A percentile compares a stretch with the other conserved stretches of the same genome.
Evolutionary conservation across 208 protist genomes (phyloP).

Genomic region (Tetramitus jugosus): DNA sequence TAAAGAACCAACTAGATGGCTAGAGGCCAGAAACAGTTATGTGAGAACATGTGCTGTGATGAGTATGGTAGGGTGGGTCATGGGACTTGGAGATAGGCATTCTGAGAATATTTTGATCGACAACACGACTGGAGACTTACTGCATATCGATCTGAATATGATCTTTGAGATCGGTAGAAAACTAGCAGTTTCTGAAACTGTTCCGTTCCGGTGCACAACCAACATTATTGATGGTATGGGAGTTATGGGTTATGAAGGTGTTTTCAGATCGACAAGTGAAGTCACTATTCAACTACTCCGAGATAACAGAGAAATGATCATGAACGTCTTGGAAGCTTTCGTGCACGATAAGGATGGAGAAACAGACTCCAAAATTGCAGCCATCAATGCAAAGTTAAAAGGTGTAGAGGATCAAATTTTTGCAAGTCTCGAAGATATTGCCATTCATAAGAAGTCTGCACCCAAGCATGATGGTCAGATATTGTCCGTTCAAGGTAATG

Average conservation of each 20-base stretch:
- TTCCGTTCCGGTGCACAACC: slow-evolving; percentile 91
- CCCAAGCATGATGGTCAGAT: slow-evolving; percentile 49
- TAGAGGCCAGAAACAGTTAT: slow-evolving; percentile 65
- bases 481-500: slow-evolving; percentile 78
- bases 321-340: slow-evolving; percentile 86
- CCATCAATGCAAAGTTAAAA: slow-evolving; percentile 56
- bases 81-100: slow-evolving; percentile 83
- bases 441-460: slow-evolving; percentile 51
- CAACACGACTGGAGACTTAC: slow-evolving; percentile 58
- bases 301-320: slow-evolving; percentile 76
- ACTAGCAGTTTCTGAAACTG: slow-evolving; percentile 78
- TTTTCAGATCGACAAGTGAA: slow-evolving; percentile 71
- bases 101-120: slow-evolving; percentile 91
- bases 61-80: slow-evolving; percentile 89
- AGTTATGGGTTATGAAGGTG: slow-evolving; percentile 74
- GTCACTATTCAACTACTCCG: slow-evolving; percentile 71
- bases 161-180: slow-evolving; percentile 91
- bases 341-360: slow-evolving; percentile 66
- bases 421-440: slow-evolving; percentile 62
- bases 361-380: slow-evolving; percentile 38
- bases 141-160: slow-evolving; percentile 89
- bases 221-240: slow-evolving; percentile 92
- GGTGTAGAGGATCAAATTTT: slow-evolving; percentile 57
- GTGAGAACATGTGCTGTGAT: slow-evolving; percentile 75
- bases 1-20: slow-evolving; percentile 69